These are phyloP conservation scores for Botrytis fabae DNA, from an alignment of 2,329 filamentous ascomycete species.

Conservation along the genomic window DNA sequence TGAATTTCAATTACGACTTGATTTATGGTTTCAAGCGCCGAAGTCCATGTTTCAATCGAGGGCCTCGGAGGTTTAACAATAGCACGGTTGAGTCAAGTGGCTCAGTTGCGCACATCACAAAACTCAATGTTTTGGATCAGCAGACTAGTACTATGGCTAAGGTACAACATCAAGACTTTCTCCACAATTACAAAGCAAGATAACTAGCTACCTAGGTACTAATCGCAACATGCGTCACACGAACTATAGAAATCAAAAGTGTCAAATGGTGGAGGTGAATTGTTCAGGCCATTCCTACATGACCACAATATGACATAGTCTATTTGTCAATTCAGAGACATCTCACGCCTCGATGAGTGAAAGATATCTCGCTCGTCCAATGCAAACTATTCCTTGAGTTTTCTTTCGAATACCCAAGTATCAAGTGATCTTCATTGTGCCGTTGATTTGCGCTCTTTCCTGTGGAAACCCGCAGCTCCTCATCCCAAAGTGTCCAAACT, in stretches of 20 bases:
- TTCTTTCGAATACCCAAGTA: background rate
- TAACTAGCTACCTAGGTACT: background rate
- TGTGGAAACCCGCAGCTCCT: too few relatives aligned
- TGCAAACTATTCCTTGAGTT: background rate
- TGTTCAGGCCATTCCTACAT: background rate
- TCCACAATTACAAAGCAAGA: background rate
- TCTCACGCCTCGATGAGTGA: background rate
- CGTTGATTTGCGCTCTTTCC: background rate
- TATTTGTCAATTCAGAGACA: background rate
- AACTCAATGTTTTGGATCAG: background rate
- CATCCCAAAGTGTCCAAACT: background rate
- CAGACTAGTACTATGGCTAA: background rate
- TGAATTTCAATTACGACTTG: background rate
- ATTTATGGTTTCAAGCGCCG: background rate
- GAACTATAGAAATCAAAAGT: background rate
- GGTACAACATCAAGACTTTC: background rate
- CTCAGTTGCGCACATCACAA: background rate
- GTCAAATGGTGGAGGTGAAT: conserved; percentile 1
- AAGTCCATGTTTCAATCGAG: background rate
- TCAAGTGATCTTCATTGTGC: background rate
- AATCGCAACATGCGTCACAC: background rate
- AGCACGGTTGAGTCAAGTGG: conserved; percentile 6
- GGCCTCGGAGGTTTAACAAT: background rate
- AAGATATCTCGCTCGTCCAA: background rate
- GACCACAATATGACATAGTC: background rate